Base-by-base conservation (phyloP, 805 yeast species). In the Yarrowia porcina region DNA sequence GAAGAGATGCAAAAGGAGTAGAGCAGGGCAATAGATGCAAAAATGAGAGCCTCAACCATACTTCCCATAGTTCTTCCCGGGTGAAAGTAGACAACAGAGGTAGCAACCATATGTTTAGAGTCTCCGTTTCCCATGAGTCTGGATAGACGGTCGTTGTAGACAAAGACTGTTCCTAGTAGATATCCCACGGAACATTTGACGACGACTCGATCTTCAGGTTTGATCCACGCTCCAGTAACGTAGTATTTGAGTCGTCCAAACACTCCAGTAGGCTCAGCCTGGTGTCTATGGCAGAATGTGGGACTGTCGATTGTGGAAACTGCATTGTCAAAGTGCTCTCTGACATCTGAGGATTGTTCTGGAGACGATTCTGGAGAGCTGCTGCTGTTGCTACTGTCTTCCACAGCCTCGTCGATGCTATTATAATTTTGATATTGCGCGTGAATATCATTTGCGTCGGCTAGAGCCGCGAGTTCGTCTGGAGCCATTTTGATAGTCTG, bases 31-130 rank as follows among this genome's bases (percentile, higher is more conserved):
- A 82, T 64, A 0, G 79, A 67, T 3, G 86, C 92, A 73, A 83
- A 90, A 45, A 82, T 70, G 17, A 87, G 72, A 12, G 91, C 85
- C 70, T 89, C 90, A 65, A 84, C 81, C 93, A 89, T 89, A 18
- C 89, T 83, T 0, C 96, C 96, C 63, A 83, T 82, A 0, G 94
- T 81, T 54, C 96, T 73, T 1, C 92, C 82, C 0, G 96, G 90
- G 70, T 89, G 94, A 76, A 90, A 89, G 72, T 90, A 90, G 2
- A 89, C 94, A 0, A 89, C 87, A 10, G 87, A 87, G 0, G 96
- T 90, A 38, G 96, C 90, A 2, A 87, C 85, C 66, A 88, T 81
- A 75, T 89, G 96, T 71, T 89, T 89, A 11, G 88, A 83, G 73
- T 88, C 92, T 25, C 88, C 79, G 35, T 74, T 71, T 0, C 96